Evolutionary conservation across 768 basidiomycete species (phyloP).

Genomic region (Termitomyces sp.): DNA sequence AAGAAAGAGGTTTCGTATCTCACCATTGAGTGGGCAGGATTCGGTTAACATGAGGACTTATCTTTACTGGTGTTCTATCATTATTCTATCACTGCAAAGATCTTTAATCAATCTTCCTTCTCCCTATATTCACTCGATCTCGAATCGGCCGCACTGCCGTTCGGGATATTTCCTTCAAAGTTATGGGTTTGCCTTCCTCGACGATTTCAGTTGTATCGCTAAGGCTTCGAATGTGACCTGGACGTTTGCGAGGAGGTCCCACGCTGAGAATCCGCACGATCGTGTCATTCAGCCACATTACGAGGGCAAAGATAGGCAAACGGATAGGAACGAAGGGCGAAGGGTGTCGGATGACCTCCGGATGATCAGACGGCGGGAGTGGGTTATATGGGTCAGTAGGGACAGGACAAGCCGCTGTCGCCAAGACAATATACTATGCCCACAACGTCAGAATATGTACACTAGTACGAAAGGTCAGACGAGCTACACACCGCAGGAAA

Average conservation of each 20-base stretch:
- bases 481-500: slow-evolving; percentile 64
- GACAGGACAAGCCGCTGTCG: slow-evolving; percentile 70
- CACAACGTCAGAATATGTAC: background rate
- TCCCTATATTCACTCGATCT: slow-evolving; percentile 34
- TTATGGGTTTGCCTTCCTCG: slow-evolving; percentile 51
- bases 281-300: slow-evolving; percentile 72
- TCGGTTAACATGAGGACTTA: slow-evolving; percentile 45
- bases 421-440: slow-evolving; percentile 79
- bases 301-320: slow-evolving; percentile 68
- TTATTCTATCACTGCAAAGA: background rate
- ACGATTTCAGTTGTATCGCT: slow-evolving; percentile 55
- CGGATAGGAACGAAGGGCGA: slow-evolving; percentile 80
- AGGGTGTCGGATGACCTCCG: slow-evolving; percentile 53
- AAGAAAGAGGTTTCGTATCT: slow-evolving; percentile 65
- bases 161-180: slow-evolving; percentile 21
- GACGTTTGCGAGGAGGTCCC: slow-evolving; percentile 23
- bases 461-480: background rate
- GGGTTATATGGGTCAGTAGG: slow-evolving; percentile 78
- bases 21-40: slow-evolving; percentile 89
- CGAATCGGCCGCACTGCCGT: slow-evolving; percentile 17
- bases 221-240: slow-evolving; percentile 14
- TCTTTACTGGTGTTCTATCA: slow-evolving; percentile 6
- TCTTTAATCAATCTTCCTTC: slow-evolving; percentile 47
- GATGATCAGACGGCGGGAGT: slow-evolving; percentile 27
- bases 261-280: slow-evolving; percentile 63